Evolutionary conservation across 2,329 filamentous ascomycete genomes (phyloP), one percentile per base, ranked within the genome.

Genomic region (Colletotrichum magnum): DNA sequence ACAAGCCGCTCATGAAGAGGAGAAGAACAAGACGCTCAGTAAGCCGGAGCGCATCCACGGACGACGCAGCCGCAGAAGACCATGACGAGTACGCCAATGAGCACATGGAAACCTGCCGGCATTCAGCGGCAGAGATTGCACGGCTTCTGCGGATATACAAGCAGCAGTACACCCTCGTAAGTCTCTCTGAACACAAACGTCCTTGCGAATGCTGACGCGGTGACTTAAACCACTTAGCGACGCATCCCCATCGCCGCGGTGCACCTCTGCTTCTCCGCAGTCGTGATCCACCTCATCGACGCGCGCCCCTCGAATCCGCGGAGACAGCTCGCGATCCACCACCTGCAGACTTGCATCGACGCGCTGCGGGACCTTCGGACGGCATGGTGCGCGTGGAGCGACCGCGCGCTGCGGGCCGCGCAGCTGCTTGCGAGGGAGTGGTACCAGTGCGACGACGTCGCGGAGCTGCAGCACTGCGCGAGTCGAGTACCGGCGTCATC

Each of bases 121-220:
- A 74, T 28, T 75, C 74, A 3, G 74, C 74, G 0, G 41, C 61
- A 4, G 66, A 75, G 18, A 73, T 75, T 0, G 51, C 72, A 0
- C 72, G 64, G 12, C 18, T 76, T 1, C 28, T 76, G 2, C 68
- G 68, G 3, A 43, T 68, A 6, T 75, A 73, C 32, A 74, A 73
- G 41, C 67, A 70, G 1, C 71, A 75, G 4, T 74, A 75, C 18
- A 72, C 69, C 2, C 61, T 75, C 18, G 74, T 75, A 24, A 52
- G 52, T 59, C 4, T 36, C 6, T 21, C n/a, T 48, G 5, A 48
- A 4, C 18, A 48, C 6, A 2, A 10, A 10, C 45, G 18, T 10
- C 13, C 12, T 1, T 2, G 36, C 0, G 32, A 1, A 28, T 28
- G 0, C 0, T 45, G 5, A 3, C 21, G 21, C 2, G 2, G 21